Conservation (phyloP, 108 stramenopile species). For the Cyclostephanos tholiformis region DNA sequence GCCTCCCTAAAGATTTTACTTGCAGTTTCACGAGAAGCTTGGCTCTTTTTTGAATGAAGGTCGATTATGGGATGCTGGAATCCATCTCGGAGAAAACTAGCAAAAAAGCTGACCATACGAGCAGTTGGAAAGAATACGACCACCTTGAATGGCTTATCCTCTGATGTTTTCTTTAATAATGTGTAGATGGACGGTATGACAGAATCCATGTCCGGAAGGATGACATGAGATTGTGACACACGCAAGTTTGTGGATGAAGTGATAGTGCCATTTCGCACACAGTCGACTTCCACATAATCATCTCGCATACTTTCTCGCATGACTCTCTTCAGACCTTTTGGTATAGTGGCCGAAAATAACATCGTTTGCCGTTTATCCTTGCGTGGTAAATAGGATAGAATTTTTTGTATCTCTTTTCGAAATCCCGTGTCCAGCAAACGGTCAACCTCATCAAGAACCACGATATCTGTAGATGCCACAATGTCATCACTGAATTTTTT, state of each 20-base stretch:
- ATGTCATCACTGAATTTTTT: constrained; percentile 51
- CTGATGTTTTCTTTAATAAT: constrained; percentile 43
- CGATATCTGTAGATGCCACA: constrained; percentile 37
- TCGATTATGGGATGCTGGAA: constrained; percentile 57
- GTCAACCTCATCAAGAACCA: constrained; percentile 88
- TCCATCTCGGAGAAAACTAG: constrained; percentile 58
- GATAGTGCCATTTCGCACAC: constrained; percentile 53
- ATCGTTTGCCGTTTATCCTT: constrained; percentile 77
- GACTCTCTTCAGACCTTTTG: constrained; percentile 50
- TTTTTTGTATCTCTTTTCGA: constrained; percentile 69
- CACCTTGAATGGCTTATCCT: constrained; percentile 60
- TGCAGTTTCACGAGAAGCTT: constrained; percentile 65
- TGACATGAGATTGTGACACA: constrained; percentile 51
- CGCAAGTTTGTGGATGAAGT: constrained; percentile 44
- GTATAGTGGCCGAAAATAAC: constrained; percentile 84
- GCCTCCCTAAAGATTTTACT: constrained; percentile 58
- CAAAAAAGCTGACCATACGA: constrained; percentile 65
- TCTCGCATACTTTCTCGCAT: constrained; percentile 43
- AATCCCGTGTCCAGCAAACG: constrained; percentile 90
- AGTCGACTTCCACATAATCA: constrained; percentile 49
- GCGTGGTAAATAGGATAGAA: constrained; percentile 61
- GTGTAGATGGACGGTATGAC: constrained; percentile 36
- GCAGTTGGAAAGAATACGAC: constrained; percentile 88
- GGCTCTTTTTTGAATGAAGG: constrained; percentile 81
- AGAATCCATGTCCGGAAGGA: constrained; percentile 30